Evolutionary conservation across 1,284 basidiomycete species (phyloP), one percentile per base, ranked within the genome.

Genomic region (Marasmius fiardii): DNA sequence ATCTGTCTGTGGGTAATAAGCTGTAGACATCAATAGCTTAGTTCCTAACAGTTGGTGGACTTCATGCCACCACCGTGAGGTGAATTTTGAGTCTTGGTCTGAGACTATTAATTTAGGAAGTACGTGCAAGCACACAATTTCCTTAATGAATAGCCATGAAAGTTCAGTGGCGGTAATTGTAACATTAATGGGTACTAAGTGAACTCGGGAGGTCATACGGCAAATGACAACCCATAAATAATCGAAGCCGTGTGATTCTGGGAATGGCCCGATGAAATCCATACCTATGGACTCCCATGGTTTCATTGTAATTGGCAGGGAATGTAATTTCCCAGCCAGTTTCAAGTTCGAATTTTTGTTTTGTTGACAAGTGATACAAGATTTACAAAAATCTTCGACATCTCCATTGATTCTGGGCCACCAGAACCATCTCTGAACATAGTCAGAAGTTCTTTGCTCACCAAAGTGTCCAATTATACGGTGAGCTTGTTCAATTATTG

Each of bases 381-480:
- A 53, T 4, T 54, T 37, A 47, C 65, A 67, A 49, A 62, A 67
- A 11, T 48, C 47, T 3, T 61, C 44, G 49, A 7, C 60, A 55
- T 37, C 66, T 52, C 5, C n/a, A 1, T 58, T 61, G 2, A 73
- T 60, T 3, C 35, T 47, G 0, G 67, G 67, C 72, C 72, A 74
- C 71, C 71, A 74, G 50, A 64, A 71, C 62, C 62, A 69, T 3
- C 58, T 51, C 16, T 64, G 56, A 0, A 71, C 4, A 51, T 70
- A 71, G 3, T 66, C 65, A 0, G 54, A 49, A 0, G 70, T 71
- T 12, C 64, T 58, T 26, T 61, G 57, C 0, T 52, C 0, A 0
- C 68, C 68, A 11, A 63, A 58, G 51, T 73, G 70, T 0, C 68
- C 67, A 1, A 71, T 12, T 0, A 59, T 50, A 0, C 16, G 4